Evolutionary conservation across 2,329 filamentous ascomycete genomes (phyloP).

Genomic region (Fusarium sp.): DNA sequence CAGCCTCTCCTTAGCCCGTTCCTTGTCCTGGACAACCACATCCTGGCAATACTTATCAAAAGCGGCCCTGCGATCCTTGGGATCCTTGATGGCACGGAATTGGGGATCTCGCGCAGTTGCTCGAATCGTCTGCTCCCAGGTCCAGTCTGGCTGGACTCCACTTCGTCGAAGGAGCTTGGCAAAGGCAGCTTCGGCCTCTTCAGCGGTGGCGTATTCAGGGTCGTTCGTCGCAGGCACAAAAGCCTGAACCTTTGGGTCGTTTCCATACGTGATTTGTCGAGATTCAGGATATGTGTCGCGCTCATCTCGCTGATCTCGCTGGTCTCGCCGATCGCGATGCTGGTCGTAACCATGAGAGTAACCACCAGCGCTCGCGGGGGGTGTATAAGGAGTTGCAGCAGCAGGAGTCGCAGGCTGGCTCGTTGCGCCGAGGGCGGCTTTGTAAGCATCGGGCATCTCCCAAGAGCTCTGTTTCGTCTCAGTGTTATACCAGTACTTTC

Average conservation of each 20-base stretch:
- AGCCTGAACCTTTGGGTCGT: conserved; percentile 67
- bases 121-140: conserved; percentile 90
- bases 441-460: conserved; percentile 91
- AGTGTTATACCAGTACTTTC: conserved; percentile 95
- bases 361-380: conserved; percentile 49
- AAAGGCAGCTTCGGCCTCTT: conserved; percentile 94
- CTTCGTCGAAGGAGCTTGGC: conserved; percentile 88
- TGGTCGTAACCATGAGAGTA: conserved; percentile 56
- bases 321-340: conserved; percentile 51
- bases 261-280: conserved; percentile 70
- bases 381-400: conserved; percentile 59
- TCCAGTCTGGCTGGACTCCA: conserved; percentile 91
- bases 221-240: conserved; percentile 76
- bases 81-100: conserved; percentile 92
- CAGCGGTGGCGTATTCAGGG: conserved; percentile 81
- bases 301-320: conserved; percentile 45
- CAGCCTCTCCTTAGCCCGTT: conserved; percentile 91
- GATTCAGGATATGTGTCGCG: conserved; percentile 64
- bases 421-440: conserved; percentile 76
- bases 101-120: conserved; percentile 90
- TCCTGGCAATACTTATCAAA: conserved; percentile 97
- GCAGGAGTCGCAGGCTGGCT: conserved; percentile 59
- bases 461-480: conserved; percentile 93
- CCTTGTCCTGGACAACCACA: conserved; percentile 91
- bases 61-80: conserved; percentile 87